Evolutionary conservation across 495 filamentous ascomycete species (phyloP), one percentile per base, ranked within the genome.

Genomic region (Neurospora pannonica): DNA sequence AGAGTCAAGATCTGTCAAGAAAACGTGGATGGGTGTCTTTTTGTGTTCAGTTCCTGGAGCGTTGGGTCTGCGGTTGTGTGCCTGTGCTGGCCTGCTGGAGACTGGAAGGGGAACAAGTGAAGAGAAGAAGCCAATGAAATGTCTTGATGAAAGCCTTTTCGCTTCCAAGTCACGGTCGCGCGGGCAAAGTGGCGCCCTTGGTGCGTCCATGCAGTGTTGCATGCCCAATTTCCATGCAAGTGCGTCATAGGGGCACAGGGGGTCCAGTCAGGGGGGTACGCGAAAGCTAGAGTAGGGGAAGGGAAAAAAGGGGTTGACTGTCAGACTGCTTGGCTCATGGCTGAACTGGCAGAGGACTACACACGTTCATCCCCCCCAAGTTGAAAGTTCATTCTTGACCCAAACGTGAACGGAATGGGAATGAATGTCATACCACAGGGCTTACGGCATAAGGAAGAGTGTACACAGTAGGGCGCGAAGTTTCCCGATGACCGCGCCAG

Each of bases 221-320:
- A 62, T 31, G 54, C 54, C 43, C 54, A 38, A 34, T 72, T 72
- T 75, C 74, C 48, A 46, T 71, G 71, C 72, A 74, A 79, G 75
- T 81, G 80, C 80, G 80, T 81, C 80, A 81, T 81, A 77, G 76
- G 77, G 79, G 75, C 38, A 40, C 42, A 39, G 38, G 71, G 24
- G 69, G 42, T 34, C 37, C 31, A 24, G 72, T 24, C n/a, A 70
- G 24, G 28, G 38, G 34, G 72, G 34, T 70, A 37, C 24, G 4
- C 21, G 24, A 36, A 71, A 36, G 31, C 37, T 5, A 69, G 19
- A 69, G 69, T 38, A 31, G 36, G 38, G 28, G 13, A 70, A 11
- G 24, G 60, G 4, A 70, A 70, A 69, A 37, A 42, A 10, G n/a
- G 36, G 17, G n/a, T 38, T 67, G 54, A 67, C 54, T 34, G 54